These are phyloP conservation scores for Tetradesmus obliquus DNA, from an alignment of 139 green algal species.

Conservation along the genomic window DNA sequence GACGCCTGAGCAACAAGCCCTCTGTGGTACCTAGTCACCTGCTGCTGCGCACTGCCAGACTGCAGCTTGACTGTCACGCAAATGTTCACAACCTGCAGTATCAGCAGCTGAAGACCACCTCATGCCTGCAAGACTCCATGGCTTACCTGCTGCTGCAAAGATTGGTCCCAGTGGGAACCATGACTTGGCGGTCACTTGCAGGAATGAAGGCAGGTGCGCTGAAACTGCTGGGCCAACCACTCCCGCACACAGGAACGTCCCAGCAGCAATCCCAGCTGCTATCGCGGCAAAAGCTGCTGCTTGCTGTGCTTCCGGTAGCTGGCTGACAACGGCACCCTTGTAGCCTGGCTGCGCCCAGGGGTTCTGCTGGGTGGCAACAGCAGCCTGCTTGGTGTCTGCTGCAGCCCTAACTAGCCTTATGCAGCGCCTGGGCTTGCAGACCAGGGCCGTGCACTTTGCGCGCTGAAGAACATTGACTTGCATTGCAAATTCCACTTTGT, in stretches of 20 bases:
- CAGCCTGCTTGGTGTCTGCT: conserved; percentile 5
- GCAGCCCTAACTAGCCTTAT: neutral
- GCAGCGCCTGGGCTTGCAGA: neutral
- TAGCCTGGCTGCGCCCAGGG: conserved; percentile 37
- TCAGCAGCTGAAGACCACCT: too few species aligned
- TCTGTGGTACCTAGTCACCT: too few species aligned
- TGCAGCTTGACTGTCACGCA: too few species aligned
- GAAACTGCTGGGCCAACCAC: conserved; percentile 26
- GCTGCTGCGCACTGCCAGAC: too few species aligned
- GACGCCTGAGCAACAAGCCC: too few species aligned
- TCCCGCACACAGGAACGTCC: neutral
- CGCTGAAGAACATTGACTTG: neutral
- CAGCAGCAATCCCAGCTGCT: neutral
- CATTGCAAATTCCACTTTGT: neutral
- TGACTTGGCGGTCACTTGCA: conserved; percentile 16
- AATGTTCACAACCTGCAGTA: too few species aligned
- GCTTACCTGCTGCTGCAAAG: conserved; percentile 15
- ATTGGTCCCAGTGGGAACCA: conserved; percentile 40
- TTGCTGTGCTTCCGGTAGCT: conserved; percentile 19
- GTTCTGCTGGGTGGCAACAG: neutral
- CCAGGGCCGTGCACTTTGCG: neutral
- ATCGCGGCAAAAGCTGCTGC: conserved; percentile 9
- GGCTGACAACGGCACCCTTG: conserved; percentile 18
- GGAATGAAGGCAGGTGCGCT: conserved; percentile 10
- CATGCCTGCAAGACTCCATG: too few species aligned